Evolutionary conservation across 805 yeast species (phyloP).

Genomic region (Cyberlindnera subsufficiens): DNA sequence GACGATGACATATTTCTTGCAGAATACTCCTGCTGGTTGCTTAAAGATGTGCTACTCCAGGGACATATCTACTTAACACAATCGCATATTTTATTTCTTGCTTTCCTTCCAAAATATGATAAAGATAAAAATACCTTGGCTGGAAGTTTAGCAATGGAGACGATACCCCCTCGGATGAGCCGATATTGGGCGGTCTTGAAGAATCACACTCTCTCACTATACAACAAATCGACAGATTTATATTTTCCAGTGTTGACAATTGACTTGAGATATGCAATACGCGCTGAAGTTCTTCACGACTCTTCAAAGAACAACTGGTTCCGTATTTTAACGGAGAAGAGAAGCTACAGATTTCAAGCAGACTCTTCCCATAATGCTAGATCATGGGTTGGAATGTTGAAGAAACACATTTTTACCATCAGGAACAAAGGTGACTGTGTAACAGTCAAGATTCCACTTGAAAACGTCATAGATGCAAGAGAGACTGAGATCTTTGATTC

Average conservation of each 20-base stretch:
- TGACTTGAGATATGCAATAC: conserved; percentile 58
- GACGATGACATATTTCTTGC: conserved; percentile 49
- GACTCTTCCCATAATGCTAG: conserved; percentile 71
- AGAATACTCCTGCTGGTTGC: conserved; percentile 75
- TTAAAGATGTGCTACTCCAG: conserved; percentile 76
- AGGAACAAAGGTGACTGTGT: conserved; percentile 69
- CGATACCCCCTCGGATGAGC: conserved; percentile 21
- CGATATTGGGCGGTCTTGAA: conserved; percentile 80
- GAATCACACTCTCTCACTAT: conserved; percentile 62
- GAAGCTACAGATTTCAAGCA: conserved; percentile 60
- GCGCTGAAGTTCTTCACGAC: conserved; percentile 46
- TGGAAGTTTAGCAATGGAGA: conserved; percentile 45
- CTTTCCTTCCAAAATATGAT: conserved; percentile 61
- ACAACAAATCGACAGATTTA: conserved; percentile 66
- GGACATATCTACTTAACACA: conserved; percentile 78
- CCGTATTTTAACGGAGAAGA: conserved; percentile 49
- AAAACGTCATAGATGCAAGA: conserved; percentile 57
- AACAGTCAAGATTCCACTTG: conserved; percentile 69
- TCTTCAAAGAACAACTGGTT: conserved; percentile 37
- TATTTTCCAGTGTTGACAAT: conserved; percentile 78
- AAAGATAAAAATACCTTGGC: conserved; percentile 37
- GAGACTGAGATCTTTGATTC: conserved; percentile 48
- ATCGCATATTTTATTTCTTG: conserved; percentile 63
- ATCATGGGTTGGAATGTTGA: conserved; percentile 71
- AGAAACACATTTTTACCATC: conserved; percentile 71